Evolutionary conservation across 331 rosid species (phyloP).

Genomic region (Rhamnella rubrinervis): DNA sequence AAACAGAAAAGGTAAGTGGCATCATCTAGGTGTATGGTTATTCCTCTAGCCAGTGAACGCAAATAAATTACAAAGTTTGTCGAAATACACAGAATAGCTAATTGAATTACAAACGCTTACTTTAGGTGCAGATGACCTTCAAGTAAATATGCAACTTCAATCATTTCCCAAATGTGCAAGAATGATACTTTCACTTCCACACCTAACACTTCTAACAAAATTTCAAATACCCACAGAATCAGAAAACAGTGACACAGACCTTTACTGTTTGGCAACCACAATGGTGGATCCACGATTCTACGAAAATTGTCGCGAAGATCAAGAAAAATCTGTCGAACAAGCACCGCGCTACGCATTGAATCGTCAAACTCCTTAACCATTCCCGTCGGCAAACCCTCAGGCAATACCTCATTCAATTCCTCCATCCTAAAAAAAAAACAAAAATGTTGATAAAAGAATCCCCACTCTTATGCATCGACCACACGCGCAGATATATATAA

Average conservation of each 20-base stretch:
- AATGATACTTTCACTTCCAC: not conserved
- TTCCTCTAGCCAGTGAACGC: too few species aligned
- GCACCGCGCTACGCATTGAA: constrained; percentile 62
- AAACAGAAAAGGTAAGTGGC: constrained; percentile 18
- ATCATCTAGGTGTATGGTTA: not conserved
- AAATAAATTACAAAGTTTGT: not conserved
- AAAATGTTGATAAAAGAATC: constrained; percentile 6
- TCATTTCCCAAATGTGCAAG: not conserved
- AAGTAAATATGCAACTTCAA: too few species aligned
- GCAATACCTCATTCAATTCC: constrained; percentile 53
- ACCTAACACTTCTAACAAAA: not conserved
- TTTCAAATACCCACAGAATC: not conserved
- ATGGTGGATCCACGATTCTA: constrained; percentile 67
- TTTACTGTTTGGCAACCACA: constrained; percentile 50
- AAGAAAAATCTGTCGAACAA: constrained; percentile 76
- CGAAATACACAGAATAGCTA: too few species aligned
- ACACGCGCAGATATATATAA: not conserved
- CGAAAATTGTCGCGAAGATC: constrained; percentile 86
- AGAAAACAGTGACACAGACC: constrained; percentile 31
- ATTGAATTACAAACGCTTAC: too few species aligned
- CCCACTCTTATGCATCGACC: not conserved
- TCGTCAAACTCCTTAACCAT: constrained; percentile 91
- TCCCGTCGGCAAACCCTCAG: constrained; percentile 84
- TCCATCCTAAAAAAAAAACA: constrained; percentile 41
- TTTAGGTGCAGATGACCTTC: too few species aligned